phyloP scores from a whole-genome alignment of 163 green algal genomes.

The Picocystis sp. region DNA sequence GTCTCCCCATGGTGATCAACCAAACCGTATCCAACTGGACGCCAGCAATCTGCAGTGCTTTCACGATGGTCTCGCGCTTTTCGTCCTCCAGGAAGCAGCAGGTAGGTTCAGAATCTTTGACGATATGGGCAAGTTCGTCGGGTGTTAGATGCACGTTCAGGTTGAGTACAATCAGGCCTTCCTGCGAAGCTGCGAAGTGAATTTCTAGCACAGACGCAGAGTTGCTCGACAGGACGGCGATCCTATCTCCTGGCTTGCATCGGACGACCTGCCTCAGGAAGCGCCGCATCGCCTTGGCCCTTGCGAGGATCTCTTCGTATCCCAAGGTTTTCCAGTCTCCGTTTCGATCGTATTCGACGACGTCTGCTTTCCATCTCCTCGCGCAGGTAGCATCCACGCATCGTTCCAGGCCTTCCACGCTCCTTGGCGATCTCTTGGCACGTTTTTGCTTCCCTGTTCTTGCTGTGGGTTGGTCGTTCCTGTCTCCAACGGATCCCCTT shows the following conservation, averaged over 20 bases:
- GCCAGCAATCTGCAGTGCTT: constrained; percentile 1
- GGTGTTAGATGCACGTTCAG: constrained; percentile 10
- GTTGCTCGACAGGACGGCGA: constrained; percentile 45
- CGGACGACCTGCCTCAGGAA: too few relatives aligned
- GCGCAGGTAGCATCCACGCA: too few relatives aligned
- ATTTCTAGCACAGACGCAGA: constrained; percentile 17
- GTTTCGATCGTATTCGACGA: too few relatives aligned
- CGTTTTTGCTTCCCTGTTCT: too few relatives aligned
- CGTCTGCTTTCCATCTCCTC: too few relatives aligned
- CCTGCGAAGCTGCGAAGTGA: constrained; percentile 9
- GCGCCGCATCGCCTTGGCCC: too few relatives aligned
- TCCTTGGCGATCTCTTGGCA: too few relatives aligned
- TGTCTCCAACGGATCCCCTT: too few relatives aligned
- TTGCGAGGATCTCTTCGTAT: too few relatives aligned
- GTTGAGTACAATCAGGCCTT: constrained; percentile 10
- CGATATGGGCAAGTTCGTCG: constrained; percentile 15
- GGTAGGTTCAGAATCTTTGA: constrained; percentile 7
- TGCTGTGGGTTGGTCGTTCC: too few relatives aligned
- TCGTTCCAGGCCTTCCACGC: too few relatives aligned
- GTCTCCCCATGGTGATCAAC: not conserved
- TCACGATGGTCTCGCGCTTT: constrained; percentile 1
- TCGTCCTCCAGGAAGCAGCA: constrained; percentile 5
- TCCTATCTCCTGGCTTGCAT: constrained; percentile 16
- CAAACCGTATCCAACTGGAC: not conserved
- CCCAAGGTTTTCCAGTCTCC: too few relatives aligned